phyloP scores from a whole-genome alignment of 164 flowering plant genomes.

The Saururus chinensis region DNA sequence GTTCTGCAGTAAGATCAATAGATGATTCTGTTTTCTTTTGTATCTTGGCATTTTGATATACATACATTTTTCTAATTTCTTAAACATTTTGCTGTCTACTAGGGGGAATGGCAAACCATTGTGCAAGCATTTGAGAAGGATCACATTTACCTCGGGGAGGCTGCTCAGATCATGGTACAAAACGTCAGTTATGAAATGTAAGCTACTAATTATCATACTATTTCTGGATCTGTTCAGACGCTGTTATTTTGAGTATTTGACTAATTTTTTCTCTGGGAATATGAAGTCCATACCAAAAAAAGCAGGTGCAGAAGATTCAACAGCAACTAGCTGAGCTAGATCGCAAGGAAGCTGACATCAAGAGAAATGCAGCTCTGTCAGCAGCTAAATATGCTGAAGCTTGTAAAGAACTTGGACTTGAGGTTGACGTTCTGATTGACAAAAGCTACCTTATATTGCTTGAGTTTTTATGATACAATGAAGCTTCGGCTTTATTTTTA shows the following conservation, averaged over 20 bases:
- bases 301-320: slow-evolving; percentile 91
- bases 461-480: not conserved
- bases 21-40: not conserved
- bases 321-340: slow-evolving; percentile 88
- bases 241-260: not conserved
- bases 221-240: not conserved
- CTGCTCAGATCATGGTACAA: slow-evolving; percentile 91
- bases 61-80: not conserved
- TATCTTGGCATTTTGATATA: not conserved
- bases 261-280: slow-evolving; percentile 1
- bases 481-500: not conserved
- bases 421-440: slow-evolving; percentile 35
- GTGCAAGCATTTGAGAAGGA: slow-evolving; percentile 86
- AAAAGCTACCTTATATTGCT: not conserved
- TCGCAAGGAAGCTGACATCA: slow-evolving; percentile 84
- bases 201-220: slow-evolving; percentile 13
- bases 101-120: slow-evolving; percentile 95
- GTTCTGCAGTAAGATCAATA: slow-evolving; percentile 73
- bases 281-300: slow-evolving; percentile 86
- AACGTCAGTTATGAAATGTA: slow-evolving; percentile 96
- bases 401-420: slow-evolving; percentile 93
- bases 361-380: slow-evolving; percentile 74
- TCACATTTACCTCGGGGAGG: slow-evolving; percentile 84
- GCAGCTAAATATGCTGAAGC: slow-evolving; percentile 86
- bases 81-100: slow-evolving; percentile 9